Evolutionary conservation across 768 basidiomycete species (phyloP), one percentile per base, ranked within the genome.

Genomic region (Royoungia palumana): DNA sequence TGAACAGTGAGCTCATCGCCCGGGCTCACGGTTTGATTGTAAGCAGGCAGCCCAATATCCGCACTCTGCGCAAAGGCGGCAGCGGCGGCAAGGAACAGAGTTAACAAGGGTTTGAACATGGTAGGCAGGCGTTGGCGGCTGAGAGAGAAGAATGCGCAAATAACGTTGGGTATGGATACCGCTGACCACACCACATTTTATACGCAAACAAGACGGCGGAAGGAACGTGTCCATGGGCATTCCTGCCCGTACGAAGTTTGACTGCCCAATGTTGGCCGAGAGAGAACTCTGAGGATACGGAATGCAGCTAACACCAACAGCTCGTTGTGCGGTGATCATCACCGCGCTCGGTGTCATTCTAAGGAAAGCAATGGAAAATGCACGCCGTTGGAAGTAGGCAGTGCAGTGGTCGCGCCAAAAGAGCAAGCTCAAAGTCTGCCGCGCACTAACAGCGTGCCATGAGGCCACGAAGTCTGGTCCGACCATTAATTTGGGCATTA

Each of bases 1-100:
- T 78, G 73, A 4, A 81, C 73, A 4, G 60, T 70, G 27, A 81
- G 35, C 11, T 57, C 55, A 7, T 51, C 57, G 6, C 80, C 79
- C 24, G 72, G 53, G 8, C 32, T 41, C 10, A 80, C 67, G 11
- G 58, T 56, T 6, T 64, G 54, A 5, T 57, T 37, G 19, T 6
- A 10, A 1, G 27, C 22, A 2, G 81, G 80, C 19, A 60, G 60
- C 8, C 72, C 72, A 30, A 83, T 76, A 13, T 14, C 21, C 4
- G 65, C 67, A 9, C 49, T 47, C 50, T 82, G 81, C 5, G 75
- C 78, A 35, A 74, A 56, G 25, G 65, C 72, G 17, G 64, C 41
- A 16, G 67, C 55, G 24, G 64, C 59, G 16, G 76, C 58, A 39
- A 75, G 39, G 19, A 65, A 51, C 27, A 50, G 42, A 4, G 50